Percentiles rank a stretch among this genome's conserved stretches.
Conservation (phyloP, 306 rosid genomes). For the Rosa persica region DNA sequence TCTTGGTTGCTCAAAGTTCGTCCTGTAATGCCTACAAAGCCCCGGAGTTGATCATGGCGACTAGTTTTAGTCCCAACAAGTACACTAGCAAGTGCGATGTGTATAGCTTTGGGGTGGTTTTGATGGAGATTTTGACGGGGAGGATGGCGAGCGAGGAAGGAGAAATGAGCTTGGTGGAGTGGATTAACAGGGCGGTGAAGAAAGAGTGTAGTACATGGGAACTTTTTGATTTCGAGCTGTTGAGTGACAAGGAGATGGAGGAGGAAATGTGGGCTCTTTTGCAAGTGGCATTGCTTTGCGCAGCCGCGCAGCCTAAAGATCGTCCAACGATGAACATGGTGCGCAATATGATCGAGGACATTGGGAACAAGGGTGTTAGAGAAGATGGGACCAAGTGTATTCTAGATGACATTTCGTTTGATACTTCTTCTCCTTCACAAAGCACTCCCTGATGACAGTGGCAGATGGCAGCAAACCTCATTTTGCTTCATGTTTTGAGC, state of each 20-base stretch:
- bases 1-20: neutral
- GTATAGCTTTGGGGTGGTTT: slow-evolving; percentile 34
- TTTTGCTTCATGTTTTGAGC: neutral
- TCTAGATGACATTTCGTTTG: slow-evolving; percentile 22
- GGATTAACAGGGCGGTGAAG: slow-evolving; percentile 5
- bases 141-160: slow-evolving; percentile 9
- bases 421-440: slow-evolving; percentile 5
- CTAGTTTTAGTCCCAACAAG: neutral
- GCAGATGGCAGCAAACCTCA: neutral
- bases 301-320: slow-evolving; percentile 22
- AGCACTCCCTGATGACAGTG: neutral
- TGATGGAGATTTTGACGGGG: slow-evolving; percentile 34
- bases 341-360: slow-evolving; percentile 28
- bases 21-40: slow-evolving; percentile 12
- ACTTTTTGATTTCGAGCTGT: slow-evolving; percentile 29
- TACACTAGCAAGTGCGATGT: slow-evolving; percentile 23
- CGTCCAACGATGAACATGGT: slow-evolving; percentile 30
- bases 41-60: slow-evolving; percentile 11
- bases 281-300: slow-evolving; percentile 28
- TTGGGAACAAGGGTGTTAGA: slow-evolving; percentile 15
- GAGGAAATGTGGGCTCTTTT: slow-evolving; percentile 23
- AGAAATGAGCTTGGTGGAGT: slow-evolving; percentile 3
- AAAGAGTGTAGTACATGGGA: slow-evolving; percentile 20
- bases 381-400: slow-evolving; percentile 1
- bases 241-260: slow-evolving; percentile 20